Base-by-base conservation (phyloP, 352 stramenopile species). In the Phytophthora cactorum region DNA sequence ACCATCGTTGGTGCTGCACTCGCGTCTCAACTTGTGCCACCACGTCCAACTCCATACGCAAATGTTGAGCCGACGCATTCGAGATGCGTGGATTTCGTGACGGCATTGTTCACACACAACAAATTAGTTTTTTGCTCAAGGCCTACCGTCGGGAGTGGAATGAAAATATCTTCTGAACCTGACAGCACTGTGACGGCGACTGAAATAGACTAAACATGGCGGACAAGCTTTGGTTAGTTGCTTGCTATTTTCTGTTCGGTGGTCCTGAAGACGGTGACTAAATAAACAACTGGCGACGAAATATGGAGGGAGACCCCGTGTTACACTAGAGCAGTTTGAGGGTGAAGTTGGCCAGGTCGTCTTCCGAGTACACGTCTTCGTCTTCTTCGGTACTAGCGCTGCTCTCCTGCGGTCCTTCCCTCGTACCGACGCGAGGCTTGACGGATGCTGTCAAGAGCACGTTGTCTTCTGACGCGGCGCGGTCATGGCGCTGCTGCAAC, bases 261-360 rank as follows among this genome's bases (percentile, higher is more conserved):
- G 39, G 10, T 44, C 58, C 43, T 59, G 15, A 17, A 45, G 44
- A 41, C 25, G 4, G 32, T 53, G 46, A 66, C 67, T 72, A 75
- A 72, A 75, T 71, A 75, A 75, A 67, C 51, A 54, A 71, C 38
- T 55, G 22, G 47, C 41, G 45, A 64, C 32, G 22, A 22, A 22
- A 22, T 22, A 22, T 22, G 22, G 22, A 22, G 22, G 22, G 22
- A 22, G 22, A 22, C 22, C 22, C 22, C 22, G 22, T 22, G 22
- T 22, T 22, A 0, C 22, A 0, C 22, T 65, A 69, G 27, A 63
- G 47, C 17, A 93, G 63, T 69, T 88, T 75, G 47, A 93, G 80
- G 22, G 75, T 93, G 62, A 93, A 93, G 65, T 91, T 90, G 43
- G 80, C 85, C 54, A 93, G 67, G 53, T 92, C 85, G 62, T 92